Conservation (phyloP, 2,329 filamentous ascomycete species). For the Colletotrichum liriopes region DNA sequence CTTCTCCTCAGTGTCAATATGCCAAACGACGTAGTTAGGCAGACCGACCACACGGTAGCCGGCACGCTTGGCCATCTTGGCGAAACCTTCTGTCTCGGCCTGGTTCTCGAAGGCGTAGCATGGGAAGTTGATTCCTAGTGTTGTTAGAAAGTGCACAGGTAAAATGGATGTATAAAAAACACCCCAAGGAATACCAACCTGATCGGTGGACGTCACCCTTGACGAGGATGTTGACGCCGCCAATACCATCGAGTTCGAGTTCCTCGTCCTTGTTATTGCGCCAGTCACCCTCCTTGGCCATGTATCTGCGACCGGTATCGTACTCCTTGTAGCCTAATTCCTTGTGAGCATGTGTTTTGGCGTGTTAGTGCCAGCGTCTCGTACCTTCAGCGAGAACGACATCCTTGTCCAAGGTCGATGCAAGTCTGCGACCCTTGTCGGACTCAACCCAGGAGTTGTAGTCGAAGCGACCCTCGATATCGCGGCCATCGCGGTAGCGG, state of each 20-base stretch:
- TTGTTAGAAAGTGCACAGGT: background rate
- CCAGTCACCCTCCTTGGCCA: slow-evolving; percentile 94
- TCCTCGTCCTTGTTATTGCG: slow-evolving; percentile 92
- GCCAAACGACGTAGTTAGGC: slow-evolving; percentile 99
- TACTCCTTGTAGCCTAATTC: slow-evolving; percentile 88
- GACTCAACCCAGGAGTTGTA: slow-evolving; percentile 99
- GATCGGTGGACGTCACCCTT: slow-evolving; percentile 98
- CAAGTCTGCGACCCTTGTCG: slow-evolving; percentile 83
- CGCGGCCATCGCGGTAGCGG: slow-evolving; percentile 82
- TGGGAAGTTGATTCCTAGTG: slow-evolving; percentile 93
- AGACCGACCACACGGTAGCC: slow-evolving; percentile 93
- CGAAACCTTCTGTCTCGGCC: slow-evolving; percentile 98
- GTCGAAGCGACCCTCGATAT: slow-evolving; percentile 97
- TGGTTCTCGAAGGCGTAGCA: slow-evolving; percentile 98
- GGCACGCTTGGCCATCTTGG: slow-evolving; percentile 97
- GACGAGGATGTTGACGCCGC: slow-evolving; percentile 96
- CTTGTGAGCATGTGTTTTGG: slow-evolving; percentile 43
- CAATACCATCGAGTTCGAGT: slow-evolving; percentile 93
- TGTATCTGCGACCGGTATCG: slow-evolving; percentile 89
- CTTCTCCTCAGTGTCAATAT: slow-evolving; percentile 97
- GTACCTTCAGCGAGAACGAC: slow-evolving; percentile 91
- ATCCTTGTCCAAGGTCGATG: slow-evolving; percentile 82
- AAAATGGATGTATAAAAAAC: too few species aligned
- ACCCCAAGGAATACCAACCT: slow-evolving; percentile 68
- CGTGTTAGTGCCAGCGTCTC: slow-evolving; percentile 8